Evolutionary conservation across 345 rosid species (phyloP).

Genomic region (Citrus trifoliata): DNA sequence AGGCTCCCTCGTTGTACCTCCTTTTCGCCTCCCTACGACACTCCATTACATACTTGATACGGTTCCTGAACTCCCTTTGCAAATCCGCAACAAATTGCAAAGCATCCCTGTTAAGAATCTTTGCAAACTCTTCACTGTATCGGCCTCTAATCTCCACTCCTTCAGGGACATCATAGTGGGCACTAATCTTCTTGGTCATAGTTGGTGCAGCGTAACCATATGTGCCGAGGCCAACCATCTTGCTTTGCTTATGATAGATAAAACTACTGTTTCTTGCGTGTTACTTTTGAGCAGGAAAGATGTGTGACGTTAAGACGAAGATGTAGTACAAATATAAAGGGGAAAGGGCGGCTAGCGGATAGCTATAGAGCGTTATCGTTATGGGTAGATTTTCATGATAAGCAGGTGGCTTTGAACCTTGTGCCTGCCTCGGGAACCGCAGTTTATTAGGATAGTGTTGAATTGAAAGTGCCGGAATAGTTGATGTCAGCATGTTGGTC

Average conservation of each 20-base stretch:
- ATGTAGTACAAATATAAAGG: conserved; percentile 10
- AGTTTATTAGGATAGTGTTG: neutral
- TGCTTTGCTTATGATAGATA: neutral
- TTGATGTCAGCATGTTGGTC: no score
- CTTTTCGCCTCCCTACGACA: conserved; percentile 66
- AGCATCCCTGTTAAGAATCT: conserved; percentile 69
- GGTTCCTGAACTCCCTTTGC: conserved; percentile 73
- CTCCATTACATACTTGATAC: conserved; percentile 67
- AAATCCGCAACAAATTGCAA: conserved; percentile 73
- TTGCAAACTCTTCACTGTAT: conserved; percentile 56
- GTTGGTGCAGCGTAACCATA: neutral
- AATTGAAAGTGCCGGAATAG: no score
- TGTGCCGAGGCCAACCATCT: conserved; percentile 20
- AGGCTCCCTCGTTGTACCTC: conserved; percentile 48
- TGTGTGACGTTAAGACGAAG: neutral
- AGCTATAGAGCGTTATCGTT: conserved; percentile 23
- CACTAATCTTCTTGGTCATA: conserved; percentile 21
- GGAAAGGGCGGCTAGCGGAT: conserved; percentile 11
- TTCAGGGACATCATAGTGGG: conserved; percentile 52
- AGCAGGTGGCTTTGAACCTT: neutral
- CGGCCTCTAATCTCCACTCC: conserved; percentile 83
- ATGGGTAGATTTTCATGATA: neutral
- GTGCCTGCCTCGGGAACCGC: conserved; percentile 35
- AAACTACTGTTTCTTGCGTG: neutral
- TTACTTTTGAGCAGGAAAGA: neutral